A percentile compares a stretch with the other conserved stretches of the same genome.
phyloP scores from a whole-genome alignment of 306 rosid genomes.

The Sindora glabra region DNA sequence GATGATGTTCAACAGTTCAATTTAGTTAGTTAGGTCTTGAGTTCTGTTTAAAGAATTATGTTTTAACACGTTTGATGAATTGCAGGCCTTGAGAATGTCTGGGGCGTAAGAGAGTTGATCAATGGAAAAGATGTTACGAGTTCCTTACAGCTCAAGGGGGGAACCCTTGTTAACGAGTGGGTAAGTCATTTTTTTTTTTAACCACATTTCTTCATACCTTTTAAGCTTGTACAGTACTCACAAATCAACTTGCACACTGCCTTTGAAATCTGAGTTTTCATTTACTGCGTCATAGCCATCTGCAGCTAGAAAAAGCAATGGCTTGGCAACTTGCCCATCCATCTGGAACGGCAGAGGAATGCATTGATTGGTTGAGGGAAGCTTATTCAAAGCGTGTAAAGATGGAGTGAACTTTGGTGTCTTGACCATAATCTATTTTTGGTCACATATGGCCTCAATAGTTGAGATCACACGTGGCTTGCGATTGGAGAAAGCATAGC shows the following conservation, averaged over 20 bases:
- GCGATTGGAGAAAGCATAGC: neutral
- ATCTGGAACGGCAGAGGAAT: conserved; percentile 30
- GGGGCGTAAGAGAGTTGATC: conserved; percentile 42
- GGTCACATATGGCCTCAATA: neutral
- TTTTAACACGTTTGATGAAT: conserved; percentile 14
- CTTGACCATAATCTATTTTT: neutral
- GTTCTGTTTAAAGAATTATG: neutral
- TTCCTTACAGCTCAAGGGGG: conserved; percentile 41
- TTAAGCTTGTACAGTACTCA: neutral
- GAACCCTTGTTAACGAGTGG: conserved; percentile 46
- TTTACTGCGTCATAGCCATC: neutral
- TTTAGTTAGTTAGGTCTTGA: neutral
- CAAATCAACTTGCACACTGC: neutral
- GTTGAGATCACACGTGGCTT: too few relatives aligned
- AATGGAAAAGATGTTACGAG: conserved; percentile 45
- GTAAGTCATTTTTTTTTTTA: conserved; percentile 14
- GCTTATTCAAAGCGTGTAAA: too few relatives aligned
- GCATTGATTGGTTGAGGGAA: neutral
- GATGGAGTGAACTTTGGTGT: neutral
- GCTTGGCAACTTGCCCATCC: conserved; percentile 52
- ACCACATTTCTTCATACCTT: neutral
- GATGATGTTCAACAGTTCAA: neutral
- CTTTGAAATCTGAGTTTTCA: conserved; percentile 1
- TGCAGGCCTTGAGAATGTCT: conserved; percentile 49
- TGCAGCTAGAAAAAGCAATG: conserved; percentile 36